Evolutionary conservation across 257 asterid genomes (phyloP).

Genomic region (Fraxinus cuspidata): DNA sequence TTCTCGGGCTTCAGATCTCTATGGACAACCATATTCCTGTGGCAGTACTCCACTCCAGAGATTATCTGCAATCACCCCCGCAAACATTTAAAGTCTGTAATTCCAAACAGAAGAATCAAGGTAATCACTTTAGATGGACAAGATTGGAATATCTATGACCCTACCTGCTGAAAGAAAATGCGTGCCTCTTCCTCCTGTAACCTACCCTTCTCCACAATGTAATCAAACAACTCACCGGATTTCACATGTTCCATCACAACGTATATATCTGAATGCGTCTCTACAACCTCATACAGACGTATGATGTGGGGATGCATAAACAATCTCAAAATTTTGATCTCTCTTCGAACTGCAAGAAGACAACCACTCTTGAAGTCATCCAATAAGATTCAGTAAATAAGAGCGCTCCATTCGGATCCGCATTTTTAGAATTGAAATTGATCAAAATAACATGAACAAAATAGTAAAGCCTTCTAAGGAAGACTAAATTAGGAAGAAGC

Average conservation of each 20-base stretch:
- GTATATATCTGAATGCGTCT: conserved; percentile 79
- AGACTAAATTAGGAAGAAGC: not conserved
- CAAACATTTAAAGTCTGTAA: not conserved
- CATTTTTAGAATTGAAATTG: conserved; percentile 6
- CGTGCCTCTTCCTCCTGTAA: conserved; percentile 91
- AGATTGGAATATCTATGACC: conserved; percentile 9
- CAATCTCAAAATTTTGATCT: conserved; percentile 83
- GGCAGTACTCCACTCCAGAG: conserved; percentile 98
- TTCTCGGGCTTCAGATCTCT: conserved; percentile 96
- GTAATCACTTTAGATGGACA: conserved; percentile 17
- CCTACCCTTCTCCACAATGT: conserved; percentile 93
- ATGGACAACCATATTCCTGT: conserved; percentile 92
- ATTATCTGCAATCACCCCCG: conserved; percentile 67
- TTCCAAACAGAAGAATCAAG: not conserved
- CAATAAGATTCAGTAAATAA: conserved; percentile 1
- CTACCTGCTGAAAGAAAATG: conserved; percentile 83
- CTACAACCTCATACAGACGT: conserved; percentile 92
- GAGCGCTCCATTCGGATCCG: conserved; percentile 10
- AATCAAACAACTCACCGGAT: conserved; percentile 88
- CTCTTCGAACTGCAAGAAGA: conserved; percentile 77
- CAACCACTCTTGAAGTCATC: conserved; percentile 22
- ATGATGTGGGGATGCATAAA: conserved; percentile 95
- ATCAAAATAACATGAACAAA: conserved; percentile 16
- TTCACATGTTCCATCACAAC: conserved; percentile 96
- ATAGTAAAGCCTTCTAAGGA: not conserved